These are phyloP conservation scores for Lentinula edodes DNA, from an alignment of 768 basidiomycete species.

Conservation along the genomic window DNA sequence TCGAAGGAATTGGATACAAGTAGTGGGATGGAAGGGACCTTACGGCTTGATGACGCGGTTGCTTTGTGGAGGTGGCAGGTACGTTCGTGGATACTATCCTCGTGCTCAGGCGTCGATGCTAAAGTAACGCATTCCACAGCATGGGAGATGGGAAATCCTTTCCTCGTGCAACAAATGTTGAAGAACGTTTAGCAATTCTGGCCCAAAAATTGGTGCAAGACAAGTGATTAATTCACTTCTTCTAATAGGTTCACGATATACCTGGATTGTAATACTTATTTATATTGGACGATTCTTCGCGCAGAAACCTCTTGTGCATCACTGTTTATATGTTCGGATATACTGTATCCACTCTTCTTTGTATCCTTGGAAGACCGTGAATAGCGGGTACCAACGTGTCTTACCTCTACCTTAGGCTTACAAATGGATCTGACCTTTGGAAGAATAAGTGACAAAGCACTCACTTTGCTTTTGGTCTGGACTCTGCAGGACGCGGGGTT, in stretches of 20 bases:
- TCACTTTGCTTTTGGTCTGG: neutral
- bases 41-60: constrained; percentile 50
- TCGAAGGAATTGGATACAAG: constrained; percentile 63
- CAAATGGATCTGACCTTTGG: neutral
- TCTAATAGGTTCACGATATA: neutral
- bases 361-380: neutral
- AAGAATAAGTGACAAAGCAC: neutral
- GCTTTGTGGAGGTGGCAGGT: constrained; percentile 62
- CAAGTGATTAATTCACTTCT: constrained; percentile 9
- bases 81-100: constrained; percentile 17
- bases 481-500: neutral
- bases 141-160: constrained; percentile 65
- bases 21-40: constrained; percentile 52
- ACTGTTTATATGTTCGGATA: neutral
- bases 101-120: neutral
- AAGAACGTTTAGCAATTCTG: constrained; percentile 60
- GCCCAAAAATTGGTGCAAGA: constrained; percentile 59
- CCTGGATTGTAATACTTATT: neutral
- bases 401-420: neutral
- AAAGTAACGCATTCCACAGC: constrained; percentile 23
- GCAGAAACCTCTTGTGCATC: neutral
- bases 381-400: neutral
- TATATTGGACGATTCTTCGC: neutral
- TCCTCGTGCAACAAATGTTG: constrained; percentile 62
- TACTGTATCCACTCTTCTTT: neutral